A percentile compares a stretch with the other conserved stretches of the same genome.
Evolutionary conservation across 2,329 filamentous ascomycete genomes (phyloP).

Genomic region (Lachnellula subtilissima): DNA sequence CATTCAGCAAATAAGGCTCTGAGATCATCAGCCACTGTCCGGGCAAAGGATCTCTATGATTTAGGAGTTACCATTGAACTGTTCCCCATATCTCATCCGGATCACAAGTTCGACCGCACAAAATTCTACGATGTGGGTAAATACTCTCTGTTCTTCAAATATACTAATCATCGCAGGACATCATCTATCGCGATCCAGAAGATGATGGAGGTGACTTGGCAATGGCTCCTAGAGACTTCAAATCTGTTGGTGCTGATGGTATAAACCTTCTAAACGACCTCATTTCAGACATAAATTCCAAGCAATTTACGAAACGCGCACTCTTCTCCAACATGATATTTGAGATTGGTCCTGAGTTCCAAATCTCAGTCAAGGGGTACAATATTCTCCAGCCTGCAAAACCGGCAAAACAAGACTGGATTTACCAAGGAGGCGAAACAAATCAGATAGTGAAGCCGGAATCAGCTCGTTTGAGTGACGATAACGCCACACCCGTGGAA

Average conservation of each 20-base stretch:
- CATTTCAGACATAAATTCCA: conserved; percentile 84
- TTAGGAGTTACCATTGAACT: conserved; percentile 87
- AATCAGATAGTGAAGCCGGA: conserved; percentile 73
- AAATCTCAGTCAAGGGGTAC: conserved; percentile 90
- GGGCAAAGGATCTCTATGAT: conserved; percentile 93
- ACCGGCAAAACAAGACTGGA: conserved; percentile 75
- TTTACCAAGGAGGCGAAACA: conserved; percentile 83
- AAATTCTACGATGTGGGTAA: conserved; percentile 82
- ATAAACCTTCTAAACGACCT: conserved; percentile 74
- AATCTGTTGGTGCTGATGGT: conserved; percentile 66
- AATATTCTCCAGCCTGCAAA: conserved; percentile 81
- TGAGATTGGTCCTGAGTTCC: conserved; percentile 78
- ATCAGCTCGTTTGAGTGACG: conserved; percentile 71
- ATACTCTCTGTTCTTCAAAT: background rate
- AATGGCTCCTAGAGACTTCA: conserved; percentile 49
- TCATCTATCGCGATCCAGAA: conserved; percentile 75
- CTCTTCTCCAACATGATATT: conserved; percentile 84
- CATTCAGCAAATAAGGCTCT: conserved; percentile 67
- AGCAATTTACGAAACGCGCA: conserved; percentile 77
- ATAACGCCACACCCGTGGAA: conserved; percentile 71
- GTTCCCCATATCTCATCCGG: conserved; percentile 75
- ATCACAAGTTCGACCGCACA: conserved; percentile 69
- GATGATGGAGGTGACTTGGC: conserved; percentile 66
- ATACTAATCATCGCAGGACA: conserved; percentile 55
- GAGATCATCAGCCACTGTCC: conserved; percentile 72